Evolutionary conservation across 257 asterid genomes (phyloP), one percentile per base, ranked within the genome.

Genomic region (Echium plantagineum): DNA sequence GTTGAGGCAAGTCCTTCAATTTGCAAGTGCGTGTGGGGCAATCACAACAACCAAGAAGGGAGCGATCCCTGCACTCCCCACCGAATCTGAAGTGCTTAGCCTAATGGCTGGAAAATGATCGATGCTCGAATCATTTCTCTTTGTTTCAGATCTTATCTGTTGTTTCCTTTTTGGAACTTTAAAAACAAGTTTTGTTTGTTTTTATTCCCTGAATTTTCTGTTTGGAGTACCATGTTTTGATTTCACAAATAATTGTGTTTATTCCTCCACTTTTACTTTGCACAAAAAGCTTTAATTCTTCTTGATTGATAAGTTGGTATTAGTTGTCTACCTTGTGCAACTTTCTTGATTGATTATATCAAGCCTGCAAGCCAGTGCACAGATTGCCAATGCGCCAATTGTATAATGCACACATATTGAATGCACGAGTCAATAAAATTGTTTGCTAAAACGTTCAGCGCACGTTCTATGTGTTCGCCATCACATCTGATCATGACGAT

Each of bases 1-100:
- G 61, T 71, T 91, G 82, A 91, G 63, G 89, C 87, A 82, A 76
- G 94, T 75, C 32, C 77, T 91, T 56, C 81, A 67, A 61, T 91
- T 83, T 69, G 80, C 98, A 5, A 80, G 90, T 64, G 98, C 95
- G 8, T 91, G 98, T 68, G 98, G 98, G 68, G 98, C 98, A 52
- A 88, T 91, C 28, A 91, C 96, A 30, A 91, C 98, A 2, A 87
- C 96, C 10, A 91, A 88, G 42, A 91, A 88, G 76, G 98, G 98
- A 35, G 98, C 98, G 16, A 91, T 91, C 66, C 98, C 96, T 13
- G 98, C 96, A 38, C 90, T 88, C 17, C 98, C 98, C 12, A 69
- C 67, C 0, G 94, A 62, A 53, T 15, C 84, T 47, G 94, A 88
- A 6, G 93, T 66, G 61, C 75, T 78, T 6, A 6, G 65, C 52